Base-by-base conservation (phyloP, 2,329 filamentous ascomycete genomes). In the Ramichloridium luteum region DNA sequence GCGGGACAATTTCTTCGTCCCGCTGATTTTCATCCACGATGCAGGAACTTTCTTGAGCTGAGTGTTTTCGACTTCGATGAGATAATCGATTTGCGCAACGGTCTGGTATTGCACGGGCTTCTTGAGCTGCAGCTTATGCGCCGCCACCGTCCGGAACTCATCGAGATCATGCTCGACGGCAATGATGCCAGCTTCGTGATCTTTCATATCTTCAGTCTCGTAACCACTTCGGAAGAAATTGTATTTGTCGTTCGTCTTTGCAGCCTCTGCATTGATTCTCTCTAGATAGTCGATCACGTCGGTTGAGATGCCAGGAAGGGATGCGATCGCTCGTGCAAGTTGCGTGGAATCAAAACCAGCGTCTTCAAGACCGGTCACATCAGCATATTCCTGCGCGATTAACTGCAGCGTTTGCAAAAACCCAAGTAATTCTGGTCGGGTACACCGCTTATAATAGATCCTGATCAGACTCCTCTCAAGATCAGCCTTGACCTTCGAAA, bases 391-490 rank as follows among this genome's bases (percentile, higher is more conserved):
- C 34, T 71, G 74, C 0, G 83, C 72, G 27, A 96, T 83, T 36
- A 67, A 72, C 48, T 93, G 85, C 35, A 98, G 65, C 0, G 81
- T 80, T 55, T 96, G 86, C 2, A 98, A 65, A 4, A 92, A 78
- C 1, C 72, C 74, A 2, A 96, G 66, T 3, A 98, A 72, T 56
- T 98, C 90, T 0, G 86, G 80, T 0, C 90, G 76, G 1, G 82
- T 80, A 55, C 86, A 96, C 60, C 93, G 94, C 30, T 86, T 85
- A 57, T 98, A 98, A 62, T 96, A 98, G 37, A 98, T 93, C 27
- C 90, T 74, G 48, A 96, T 86, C 27, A 98, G 65, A 39, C 82
- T 90, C 45, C 90, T 85, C 58, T 98, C 90, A 4, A 98, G 72
- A 51, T 98, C 90, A 4, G 72, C 75, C 51, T 70, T 83, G 39